Conservation (phyloP, 2,329 filamentous ascomycete genomes). For the Spiromastix sp. region DNA sequence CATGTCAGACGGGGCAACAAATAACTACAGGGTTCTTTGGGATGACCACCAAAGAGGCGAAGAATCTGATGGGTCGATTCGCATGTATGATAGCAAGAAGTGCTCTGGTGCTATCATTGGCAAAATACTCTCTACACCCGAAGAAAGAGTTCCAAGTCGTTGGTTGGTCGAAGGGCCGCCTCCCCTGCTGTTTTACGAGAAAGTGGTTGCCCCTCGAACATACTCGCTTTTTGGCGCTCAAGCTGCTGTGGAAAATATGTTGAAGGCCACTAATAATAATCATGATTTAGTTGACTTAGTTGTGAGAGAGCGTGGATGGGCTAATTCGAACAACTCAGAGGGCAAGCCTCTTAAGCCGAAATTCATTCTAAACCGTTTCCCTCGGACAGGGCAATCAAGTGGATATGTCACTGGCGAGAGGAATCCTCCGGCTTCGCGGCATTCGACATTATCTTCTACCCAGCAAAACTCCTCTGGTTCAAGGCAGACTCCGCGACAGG, state of each 20-base stretch:
- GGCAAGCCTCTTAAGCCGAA: too few species aligned
- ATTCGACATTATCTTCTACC: too few species aligned
- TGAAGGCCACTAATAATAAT: background rate
- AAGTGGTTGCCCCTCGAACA: conserved; percentile 17
- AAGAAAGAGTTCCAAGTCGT: conserved; percentile 16
- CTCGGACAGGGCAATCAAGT: background rate
- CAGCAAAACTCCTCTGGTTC: too few species aligned
- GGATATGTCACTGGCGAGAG: background rate
- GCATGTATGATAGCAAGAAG: conserved; percentile 22
- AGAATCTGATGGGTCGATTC: conserved; percentile 11
- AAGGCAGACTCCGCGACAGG: too few species aligned
- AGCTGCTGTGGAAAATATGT: conserved; percentile 7
- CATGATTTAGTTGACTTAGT: background rate
- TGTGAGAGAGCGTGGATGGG: background rate
- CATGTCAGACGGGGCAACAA: background rate
- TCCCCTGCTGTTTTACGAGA: conserved; percentile 27
- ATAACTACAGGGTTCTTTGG: conserved; percentile 22
- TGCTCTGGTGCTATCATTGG: conserved; percentile 20
- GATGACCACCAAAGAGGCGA: conserved; percentile 20
- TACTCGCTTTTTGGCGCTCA: conserved; percentile 12
- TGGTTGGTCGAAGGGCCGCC: conserved; percentile 16
- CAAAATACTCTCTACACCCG: conserved; percentile 10
- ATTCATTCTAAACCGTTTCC: too few species aligned
- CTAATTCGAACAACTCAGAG: background rate
- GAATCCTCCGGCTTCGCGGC: too few species aligned